phyloP scores from a whole-genome alignment of 179 eudicot genomes.

The Nepenthes alata region DNA sequence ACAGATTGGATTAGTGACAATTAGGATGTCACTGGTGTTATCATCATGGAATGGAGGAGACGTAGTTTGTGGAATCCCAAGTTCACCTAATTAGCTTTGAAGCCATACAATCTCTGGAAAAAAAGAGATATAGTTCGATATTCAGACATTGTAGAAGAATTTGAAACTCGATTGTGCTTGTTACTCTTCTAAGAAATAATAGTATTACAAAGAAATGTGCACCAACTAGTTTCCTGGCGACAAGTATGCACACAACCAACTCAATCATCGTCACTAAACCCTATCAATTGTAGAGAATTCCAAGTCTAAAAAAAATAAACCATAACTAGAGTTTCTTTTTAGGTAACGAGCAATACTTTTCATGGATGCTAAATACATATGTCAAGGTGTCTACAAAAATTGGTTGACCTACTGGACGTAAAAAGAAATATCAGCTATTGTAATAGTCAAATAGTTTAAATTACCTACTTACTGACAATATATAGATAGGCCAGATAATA shows the following conservation, averaged over 20 bases:
- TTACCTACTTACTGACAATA: not conserved
- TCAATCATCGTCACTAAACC: constrained; percentile 1
- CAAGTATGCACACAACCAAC: not conserved
- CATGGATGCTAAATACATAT: not conserved
- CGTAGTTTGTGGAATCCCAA: not conserved
- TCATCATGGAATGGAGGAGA: not conserved
- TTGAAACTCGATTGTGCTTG: not conserved
- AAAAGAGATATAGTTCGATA: not conserved
- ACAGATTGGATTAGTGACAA: not conserved
- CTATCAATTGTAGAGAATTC: not conserved
- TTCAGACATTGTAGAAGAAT: not conserved
- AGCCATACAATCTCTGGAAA: not conserved
- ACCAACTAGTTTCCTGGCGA: not conserved
- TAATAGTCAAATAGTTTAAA: not conserved
- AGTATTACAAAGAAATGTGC: not conserved
- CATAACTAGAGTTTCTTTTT: not conserved
- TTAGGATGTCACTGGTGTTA: not conserved
- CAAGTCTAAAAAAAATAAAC: not conserved
- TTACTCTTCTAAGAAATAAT: not conserved
- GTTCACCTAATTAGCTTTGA: not conserved
- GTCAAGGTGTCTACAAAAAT: not conserved
- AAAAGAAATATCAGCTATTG: not conserved
- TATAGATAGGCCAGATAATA: not conserved
- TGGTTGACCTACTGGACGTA: not conserved
- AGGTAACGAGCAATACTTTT: not conserved